Evolutionary conservation across 1,284 basidiomycete genomes (phyloP).

Genomic region (Trichosporon inkin): DNA sequence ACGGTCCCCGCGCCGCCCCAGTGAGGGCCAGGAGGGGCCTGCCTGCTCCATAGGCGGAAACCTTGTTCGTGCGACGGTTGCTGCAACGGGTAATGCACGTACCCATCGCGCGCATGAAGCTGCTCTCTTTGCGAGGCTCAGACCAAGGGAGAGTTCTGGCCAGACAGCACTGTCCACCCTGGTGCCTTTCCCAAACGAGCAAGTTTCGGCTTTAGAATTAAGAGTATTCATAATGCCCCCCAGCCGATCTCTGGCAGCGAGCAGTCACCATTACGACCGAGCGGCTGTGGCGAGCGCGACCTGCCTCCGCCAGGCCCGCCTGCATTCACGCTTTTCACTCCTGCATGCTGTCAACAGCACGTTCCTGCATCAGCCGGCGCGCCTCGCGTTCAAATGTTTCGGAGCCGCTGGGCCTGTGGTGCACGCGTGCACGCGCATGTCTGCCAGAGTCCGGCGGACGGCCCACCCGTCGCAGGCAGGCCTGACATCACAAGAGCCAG

Average conservation of each 20-base stretch:
- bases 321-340: too few species aligned
- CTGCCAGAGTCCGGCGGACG: too few species aligned
- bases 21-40: too few species aligned
- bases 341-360: too few species aligned
- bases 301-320: background rate
- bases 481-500: too few species aligned
- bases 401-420: too few species aligned
- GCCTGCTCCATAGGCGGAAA: background rate
- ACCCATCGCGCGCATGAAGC: background rate
- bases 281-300: background rate
- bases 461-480: too few species aligned
- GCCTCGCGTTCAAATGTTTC: too few species aligned
- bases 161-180: background rate
- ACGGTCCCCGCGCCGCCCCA: background rate
- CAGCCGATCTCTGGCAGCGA: background rate
- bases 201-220: conserved; percentile 1
- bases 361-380: too few species aligned
- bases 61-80: background rate
- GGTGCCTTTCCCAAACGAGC: background rate
- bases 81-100: background rate
- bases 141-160: background rate
- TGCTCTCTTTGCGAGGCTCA: too few species aligned
- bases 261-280: conserved; percentile 2
- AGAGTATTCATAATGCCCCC: conserved; percentile 5
- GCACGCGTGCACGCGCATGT: too few species aligned